Base-by-base conservation (phyloP, 176 grass and related monocot species). In the Aechmea fasciata region DNA sequence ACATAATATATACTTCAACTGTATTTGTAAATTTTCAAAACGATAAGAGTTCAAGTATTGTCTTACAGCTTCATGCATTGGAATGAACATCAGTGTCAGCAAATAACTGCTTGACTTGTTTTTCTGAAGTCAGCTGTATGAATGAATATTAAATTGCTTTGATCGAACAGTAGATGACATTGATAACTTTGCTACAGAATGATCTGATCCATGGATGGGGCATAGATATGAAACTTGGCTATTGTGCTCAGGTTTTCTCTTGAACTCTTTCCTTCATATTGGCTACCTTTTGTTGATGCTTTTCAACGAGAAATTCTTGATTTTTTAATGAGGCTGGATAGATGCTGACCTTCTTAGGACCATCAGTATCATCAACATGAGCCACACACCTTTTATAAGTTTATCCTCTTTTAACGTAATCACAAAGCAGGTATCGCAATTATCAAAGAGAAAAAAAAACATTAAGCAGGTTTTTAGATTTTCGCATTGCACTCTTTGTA, bases 201-300 rank as follows among this genome's bases (percentile, higher is more conserved):
- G 93, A 92, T 78, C 79, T 84, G 75, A 85, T 97, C 24, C 89
- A 87, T 79, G 93, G 86, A 77, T 97, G 89, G 93, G 93, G 81
- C 25, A 85, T 92, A 47, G 93, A 97, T 87, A 85, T 92, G 68
- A 97, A 92, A 78, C 87, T 97, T 79, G 93, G 93, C 10, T 92
- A 97, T 48, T 97, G 93, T 73, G 85, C 80, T 85, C 86, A 97
- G 93, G 93, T 92, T 83, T 41, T 66, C 63, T 68, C 71, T 73
- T 57, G 2, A 14, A 11, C 47, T 18, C 2, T 69, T 6, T 25
- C 66, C 65, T 78, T 69, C 72, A 50, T 70, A 19, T 69, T 67
- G 51, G 8, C 33, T 13, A 57, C 11, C 25, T 49, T 50, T 71
- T 67, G 9, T 69, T 81, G 77, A 65, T 48, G 49, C 51, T 55